phyloP scores from a whole-genome alignment of 2,329 filamentous ascomycete genomes.

The Rutstroemia sp. region DNA sequence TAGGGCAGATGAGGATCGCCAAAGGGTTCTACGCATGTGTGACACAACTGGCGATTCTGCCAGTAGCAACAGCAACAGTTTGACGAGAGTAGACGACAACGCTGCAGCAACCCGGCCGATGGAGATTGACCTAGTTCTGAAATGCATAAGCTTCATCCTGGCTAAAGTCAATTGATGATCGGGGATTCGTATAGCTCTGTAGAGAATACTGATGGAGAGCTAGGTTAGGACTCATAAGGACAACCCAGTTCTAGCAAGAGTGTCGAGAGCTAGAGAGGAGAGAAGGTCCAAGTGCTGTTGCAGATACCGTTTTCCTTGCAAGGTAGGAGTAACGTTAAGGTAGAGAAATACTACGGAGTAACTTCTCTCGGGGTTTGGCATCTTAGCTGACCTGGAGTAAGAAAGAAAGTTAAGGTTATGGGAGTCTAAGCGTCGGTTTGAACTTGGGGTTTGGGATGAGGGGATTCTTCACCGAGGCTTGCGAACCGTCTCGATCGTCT shows the following conservation, averaged over 20 bases:
- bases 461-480: not conserved
- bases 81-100: not conserved
- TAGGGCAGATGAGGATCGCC: slow-evolving; percentile 17
- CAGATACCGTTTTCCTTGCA: not conserved
- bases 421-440: not conserved
- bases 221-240: too few species aligned
- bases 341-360: not conserved
- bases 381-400: not conserved
- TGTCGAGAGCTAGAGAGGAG: not conserved
- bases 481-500: not conserved
- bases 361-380: not conserved
- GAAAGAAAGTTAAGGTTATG: not conserved
- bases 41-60: not conserved
- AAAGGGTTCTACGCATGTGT: slow-evolving; percentile 7
- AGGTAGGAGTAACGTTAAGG: not conserved
- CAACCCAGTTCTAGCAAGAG: too few species aligned
- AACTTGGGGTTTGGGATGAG: not conserved
- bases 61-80: not conserved
- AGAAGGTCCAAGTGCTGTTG: slow-evolving; percentile 2
- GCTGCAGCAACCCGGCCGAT: too few species aligned
- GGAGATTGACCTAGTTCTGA: not conserved
- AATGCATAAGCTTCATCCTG: not conserved
- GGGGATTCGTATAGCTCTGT: not conserved
- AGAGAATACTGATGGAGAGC: too few species aligned
- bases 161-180: not conserved